These are phyloP conservation scores for Cryptococcus sp. DNA, from an alignment of 1,284 basidiomycete species.

Conservation along the genomic window DNA sequence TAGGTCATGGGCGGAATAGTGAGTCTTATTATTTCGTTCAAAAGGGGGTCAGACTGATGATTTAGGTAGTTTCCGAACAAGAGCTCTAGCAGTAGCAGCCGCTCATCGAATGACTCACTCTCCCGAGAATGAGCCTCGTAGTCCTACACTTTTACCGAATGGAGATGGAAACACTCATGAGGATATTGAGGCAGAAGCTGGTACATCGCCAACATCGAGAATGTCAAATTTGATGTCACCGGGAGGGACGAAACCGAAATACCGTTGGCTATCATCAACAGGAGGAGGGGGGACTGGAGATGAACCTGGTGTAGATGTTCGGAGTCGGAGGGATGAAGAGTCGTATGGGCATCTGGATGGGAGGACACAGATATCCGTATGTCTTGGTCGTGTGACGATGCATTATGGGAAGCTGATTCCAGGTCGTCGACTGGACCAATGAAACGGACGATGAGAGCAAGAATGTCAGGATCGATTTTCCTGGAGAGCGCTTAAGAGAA, in stretches of 20 bases:
- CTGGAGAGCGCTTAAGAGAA: slow-evolving; percentile 34
- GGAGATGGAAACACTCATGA: background rate
- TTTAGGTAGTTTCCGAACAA: slow-evolving; percentile 11
- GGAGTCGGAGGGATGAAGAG: slow-evolving; percentile 38
- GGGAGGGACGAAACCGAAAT: slow-evolving; percentile 7
- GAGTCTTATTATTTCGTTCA: background rate
- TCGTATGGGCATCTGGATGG: slow-evolving; percentile 35
- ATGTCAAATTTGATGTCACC: background rate
- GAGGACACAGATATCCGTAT: slow-evolving; percentile 30
- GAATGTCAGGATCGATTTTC: slow-evolving; percentile 40
- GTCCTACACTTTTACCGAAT: background rate
- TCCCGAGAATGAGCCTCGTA: background rate
- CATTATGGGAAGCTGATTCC: background rate
- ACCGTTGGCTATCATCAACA: slow-evolving; percentile 28
- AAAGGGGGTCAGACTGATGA: background rate
- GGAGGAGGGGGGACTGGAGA: slow-evolving; percentile 41
- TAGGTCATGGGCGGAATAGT: background rate
- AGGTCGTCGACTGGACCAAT: slow-evolving; percentile 45
- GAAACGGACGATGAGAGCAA: slow-evolving; percentile 36
- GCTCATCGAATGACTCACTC: slow-evolving; percentile 5
- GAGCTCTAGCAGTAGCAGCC: slow-evolving; percentile 11
- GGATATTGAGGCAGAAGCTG: background rate
- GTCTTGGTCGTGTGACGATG: slow-evolving; percentile 2
- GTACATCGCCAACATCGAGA: background rate
- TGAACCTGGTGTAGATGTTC: slow-evolving; percentile 49